Base-by-base conservation (phyloP, 371 early-diverging fungal genomes). In the Lichtheimia hyalospora region DNA sequence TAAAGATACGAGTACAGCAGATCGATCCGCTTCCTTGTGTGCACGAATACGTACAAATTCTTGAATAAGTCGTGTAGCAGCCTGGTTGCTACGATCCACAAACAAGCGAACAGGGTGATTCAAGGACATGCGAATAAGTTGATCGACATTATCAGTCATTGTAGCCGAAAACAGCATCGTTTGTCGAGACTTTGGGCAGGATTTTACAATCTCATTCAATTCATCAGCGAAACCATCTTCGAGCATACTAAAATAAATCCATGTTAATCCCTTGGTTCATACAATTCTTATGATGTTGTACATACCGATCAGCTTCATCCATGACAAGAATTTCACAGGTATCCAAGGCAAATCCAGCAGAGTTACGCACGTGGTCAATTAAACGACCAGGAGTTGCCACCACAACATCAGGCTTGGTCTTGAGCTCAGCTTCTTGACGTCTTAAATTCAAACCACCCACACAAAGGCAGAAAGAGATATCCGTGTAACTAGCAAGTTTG, bases 371-470 rank as follows among this genome's bases (percentile, higher is more conserved):
- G 69, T 97, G 96, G 79, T 99, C 99, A 71, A 99, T 98, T 41
- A 99, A 84, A 66, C 99, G 92, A 70, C 99, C 99, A 3, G 99
- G 99, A 1, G 99, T 99, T n/a, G 99, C 99, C 65, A 99, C 94
- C 42, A 99, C 89, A 1, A 99, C 84, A 70, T 99, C 99, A 13
- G 99, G 99, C 40, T 95, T 87, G 64, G 85, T 82, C 40, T 88
- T 83, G 23, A 99, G 84, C 68, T 96, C 98, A 1, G 83, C 83
- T 73, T 97, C 97, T 77, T 99, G 99, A 18, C 84, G 73, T 67
- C 93, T 93, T 7, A 92, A 75, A 44, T 91, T 87, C 48, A 99
- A 82, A 64, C 99, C 99, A 78, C 99, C 88, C 25, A 96, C 95
- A 75, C 92, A 91, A 23, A 98, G 85, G 67, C 90, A 88, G 57